Evolutionary conservation across 352 stramenopile species (phyloP).

Genomic region (Phytophthora constricta): DNA sequence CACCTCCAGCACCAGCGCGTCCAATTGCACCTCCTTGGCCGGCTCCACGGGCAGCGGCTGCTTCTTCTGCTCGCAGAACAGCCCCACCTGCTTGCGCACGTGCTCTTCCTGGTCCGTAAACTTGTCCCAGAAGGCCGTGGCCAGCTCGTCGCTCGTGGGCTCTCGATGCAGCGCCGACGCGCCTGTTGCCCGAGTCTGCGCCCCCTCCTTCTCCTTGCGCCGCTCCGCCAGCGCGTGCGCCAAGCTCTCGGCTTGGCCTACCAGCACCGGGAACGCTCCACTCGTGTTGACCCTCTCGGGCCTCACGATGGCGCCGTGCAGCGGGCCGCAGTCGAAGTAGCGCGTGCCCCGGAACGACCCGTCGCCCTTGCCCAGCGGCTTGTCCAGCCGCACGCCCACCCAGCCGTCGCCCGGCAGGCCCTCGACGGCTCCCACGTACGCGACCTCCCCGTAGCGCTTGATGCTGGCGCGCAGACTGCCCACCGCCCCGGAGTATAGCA

Average conservation of each 20-base stretch:
- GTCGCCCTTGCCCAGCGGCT: conserved; percentile 81
- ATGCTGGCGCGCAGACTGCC: conserved; percentile 60
- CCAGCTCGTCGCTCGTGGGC: conserved; percentile 56
- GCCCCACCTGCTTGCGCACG: conserved; percentile 52
- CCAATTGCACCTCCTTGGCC: conserved; percentile 52
- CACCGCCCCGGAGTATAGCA: conserved; percentile 44
- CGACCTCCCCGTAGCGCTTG: conserved; percentile 73
- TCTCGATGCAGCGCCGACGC: conserved; percentile 33
- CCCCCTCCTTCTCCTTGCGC: conserved; percentile 46
- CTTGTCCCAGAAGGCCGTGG: conserved; percentile 66
- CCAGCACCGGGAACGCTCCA: conserved; percentile 60
- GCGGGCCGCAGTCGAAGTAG: conserved; percentile 69
- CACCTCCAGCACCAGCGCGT: conserved; percentile 56
- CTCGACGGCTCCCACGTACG: conserved; percentile 60
- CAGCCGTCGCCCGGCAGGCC: conserved; percentile 67
- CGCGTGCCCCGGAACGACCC: conserved; percentile 50
- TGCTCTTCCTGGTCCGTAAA: conserved; percentile 63
- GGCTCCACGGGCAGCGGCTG: conserved; percentile 49
- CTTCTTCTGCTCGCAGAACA: conserved; percentile 70
- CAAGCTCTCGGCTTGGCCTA: conserved; percentile 60
- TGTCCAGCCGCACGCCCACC: conserved; percentile 77
- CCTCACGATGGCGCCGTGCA: conserved; percentile 76
- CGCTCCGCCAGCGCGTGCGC: conserved; percentile 57
- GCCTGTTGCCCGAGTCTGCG: conserved; percentile 14
- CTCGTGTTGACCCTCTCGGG: conserved; percentile 61